These are phyloP conservation scores for Hanseniaspora sp. DNA, from an alignment of 1,139 yeast genomes.

Conservation along the genomic window DNA sequence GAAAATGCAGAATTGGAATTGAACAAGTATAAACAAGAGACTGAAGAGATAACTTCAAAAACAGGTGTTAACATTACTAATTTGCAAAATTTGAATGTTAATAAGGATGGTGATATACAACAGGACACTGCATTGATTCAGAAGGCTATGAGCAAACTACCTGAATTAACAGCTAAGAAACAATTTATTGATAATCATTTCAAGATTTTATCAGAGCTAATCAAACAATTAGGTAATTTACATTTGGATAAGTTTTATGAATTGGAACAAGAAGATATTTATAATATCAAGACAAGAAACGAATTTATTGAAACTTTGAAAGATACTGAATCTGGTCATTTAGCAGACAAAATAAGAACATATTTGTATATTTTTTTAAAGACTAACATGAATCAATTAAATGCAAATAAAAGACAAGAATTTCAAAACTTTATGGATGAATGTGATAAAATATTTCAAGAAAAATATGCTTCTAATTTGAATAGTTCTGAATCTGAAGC, in stretches of 20 bases:
- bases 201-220: slow-evolving; percentile 79
- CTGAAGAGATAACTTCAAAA: slow-evolving; percentile 68
- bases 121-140: slow-evolving; percentile 64
- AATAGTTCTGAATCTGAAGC: slow-evolving; percentile 70
- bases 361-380: slow-evolving; percentile 60
- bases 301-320: slow-evolving; percentile 50
- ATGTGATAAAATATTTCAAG: slow-evolving; percentile 46
- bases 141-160: slow-evolving; percentile 82
- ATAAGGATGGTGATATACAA: slow-evolving; percentile 20
- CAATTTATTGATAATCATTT: slow-evolving; percentile 88
- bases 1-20: slow-evolving; percentile 85
- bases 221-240: slow-evolving; percentile 74
- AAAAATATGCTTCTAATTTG: slow-evolving; percentile 50
- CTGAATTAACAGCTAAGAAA: slow-evolving; percentile 83
- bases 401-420: slow-evolving; percentile 26
- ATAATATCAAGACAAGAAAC: slow-evolving; percentile 48
- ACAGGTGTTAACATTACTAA: slow-evolving; percentile 69
- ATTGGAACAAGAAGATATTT: slow-evolving; percentile 62
- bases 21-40: slow-evolving; percentile 71
- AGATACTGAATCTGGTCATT: slow-evolving; percentile 36
- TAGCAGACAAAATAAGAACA: slow-evolving; percentile 75
- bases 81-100: slow-evolving; percentile 51
- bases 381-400: slow-evolving; percentile 42
- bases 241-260: slow-evolving; percentile 84
- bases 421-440: slow-evolving; percentile 58